Conservation (phyloP, 805 yeast genomes). For the Hanseniaspora meyeri region DNA sequence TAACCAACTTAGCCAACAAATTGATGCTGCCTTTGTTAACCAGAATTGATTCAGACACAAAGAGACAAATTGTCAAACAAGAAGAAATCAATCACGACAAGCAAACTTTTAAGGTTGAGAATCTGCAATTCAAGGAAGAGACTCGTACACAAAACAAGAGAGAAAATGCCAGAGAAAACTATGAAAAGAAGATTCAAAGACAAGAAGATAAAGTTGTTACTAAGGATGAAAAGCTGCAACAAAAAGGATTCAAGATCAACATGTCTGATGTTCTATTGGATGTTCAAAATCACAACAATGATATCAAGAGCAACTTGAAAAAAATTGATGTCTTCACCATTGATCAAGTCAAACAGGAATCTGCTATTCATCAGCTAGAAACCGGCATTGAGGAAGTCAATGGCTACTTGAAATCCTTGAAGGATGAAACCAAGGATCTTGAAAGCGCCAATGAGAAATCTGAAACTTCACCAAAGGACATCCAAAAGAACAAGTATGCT, state of each 20-base stretch:
- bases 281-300: slow-evolving; percentile 23
- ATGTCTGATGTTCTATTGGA: slow-evolving; percentile 15
- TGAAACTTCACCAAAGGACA: slow-evolving; percentile 22
- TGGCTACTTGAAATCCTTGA: slow-evolving; percentile 20
- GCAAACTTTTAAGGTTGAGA: slow-evolving; percentile 25
- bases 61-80: slow-evolving; percentile 51
- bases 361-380: slow-evolving; percentile 29
- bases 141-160: slow-evolving; percentile 31
- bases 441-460: slow-evolving; percentile 18
- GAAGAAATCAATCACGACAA: slow-evolving; percentile 30
- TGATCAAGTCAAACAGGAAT: slow-evolving; percentile 28
- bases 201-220: slow-evolving; percentile 23
- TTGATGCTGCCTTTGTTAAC: slow-evolving; percentile 73
- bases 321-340: slow-evolving; percentile 31
- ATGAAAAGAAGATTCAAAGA: slow-evolving; percentile 27
- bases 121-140: slow-evolving; percentile 19
- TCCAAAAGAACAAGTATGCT: slow-evolving; percentile 26
- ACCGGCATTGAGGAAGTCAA: slow-evolving; percentile 25
- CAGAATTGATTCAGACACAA: slow-evolving; percentile 60
- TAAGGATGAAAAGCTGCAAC: slow-evolving; percentile 19
- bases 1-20: slow-evolving; percentile 65
- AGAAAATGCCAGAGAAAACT: slow-evolving; percentile 36
- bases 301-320: slow-evolving; percentile 30
- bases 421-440: not conserved
- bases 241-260: slow-evolving; percentile 1